Evolutionary conservation across 116 monocot species (phyloP).

Genomic region (Zostera marina): DNA sequence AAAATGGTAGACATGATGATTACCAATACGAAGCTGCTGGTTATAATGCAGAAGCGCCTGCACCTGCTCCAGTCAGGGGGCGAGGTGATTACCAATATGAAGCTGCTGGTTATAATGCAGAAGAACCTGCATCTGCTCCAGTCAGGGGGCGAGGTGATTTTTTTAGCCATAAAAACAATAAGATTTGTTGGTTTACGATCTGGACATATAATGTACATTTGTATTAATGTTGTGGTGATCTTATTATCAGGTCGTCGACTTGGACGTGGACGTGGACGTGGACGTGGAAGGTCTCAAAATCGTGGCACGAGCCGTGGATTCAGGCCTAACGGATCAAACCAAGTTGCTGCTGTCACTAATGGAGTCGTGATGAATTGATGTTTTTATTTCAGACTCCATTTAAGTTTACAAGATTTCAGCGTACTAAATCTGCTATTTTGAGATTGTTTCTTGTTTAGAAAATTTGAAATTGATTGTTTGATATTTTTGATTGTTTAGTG

Average conservation of each 20-base stretch:
- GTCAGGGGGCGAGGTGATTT: constrained; percentile 19
- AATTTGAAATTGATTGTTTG: too few species aligned
- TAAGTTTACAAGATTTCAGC: too few species aligned
- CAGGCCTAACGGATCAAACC: constrained; percentile 26
- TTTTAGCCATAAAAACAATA: background rate
- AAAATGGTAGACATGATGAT: constrained; percentile 22
- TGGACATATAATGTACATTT: background rate
- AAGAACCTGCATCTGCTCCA: constrained; percentile 14
- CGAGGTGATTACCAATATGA: constrained; percentile 30
- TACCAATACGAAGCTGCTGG: constrained; percentile 23
- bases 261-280: constrained; percentile 20
- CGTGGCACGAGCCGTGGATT: constrained; percentile 24
- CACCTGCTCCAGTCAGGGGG: constrained; percentile 8
- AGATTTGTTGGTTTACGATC: background rate
- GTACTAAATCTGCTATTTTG: too few species aligned
- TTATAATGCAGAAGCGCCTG: constrained; percentile 22
- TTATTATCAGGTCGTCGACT: constrained; percentile 5
- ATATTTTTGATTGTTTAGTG: too few species aligned
- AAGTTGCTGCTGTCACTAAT: constrained; percentile 4
- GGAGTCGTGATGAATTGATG: constrained; percentile 11
- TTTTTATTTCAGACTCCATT: too few species aligned
- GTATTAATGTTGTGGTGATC: background rate
- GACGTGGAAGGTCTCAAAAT: constrained; percentile 22
- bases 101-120: constrained; percentile 20
- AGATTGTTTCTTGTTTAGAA: too few species aligned